A percentile compares a stretch with the other conserved stretches of the same genome.
phyloP scores from a whole-genome alignment of 2,329 filamentous ascomycete genomes.

The Venturia aucupariae region DNA sequence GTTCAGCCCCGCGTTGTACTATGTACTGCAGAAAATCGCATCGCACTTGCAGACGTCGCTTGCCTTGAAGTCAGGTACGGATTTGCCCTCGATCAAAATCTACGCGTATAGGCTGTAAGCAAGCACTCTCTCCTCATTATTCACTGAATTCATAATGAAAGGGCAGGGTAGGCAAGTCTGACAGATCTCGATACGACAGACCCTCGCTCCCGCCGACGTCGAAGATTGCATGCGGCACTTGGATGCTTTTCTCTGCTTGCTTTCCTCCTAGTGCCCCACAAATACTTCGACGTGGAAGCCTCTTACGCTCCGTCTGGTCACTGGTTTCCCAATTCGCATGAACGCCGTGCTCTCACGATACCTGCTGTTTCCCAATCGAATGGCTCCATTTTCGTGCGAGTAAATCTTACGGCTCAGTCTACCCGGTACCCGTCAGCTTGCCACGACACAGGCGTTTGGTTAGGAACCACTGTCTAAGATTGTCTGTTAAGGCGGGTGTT shows the following conservation, averaged over 20 bases:
- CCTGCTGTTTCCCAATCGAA: background rate
- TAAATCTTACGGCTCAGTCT: background rate
- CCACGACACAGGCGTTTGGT: background rate
- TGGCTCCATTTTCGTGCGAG: background rate
- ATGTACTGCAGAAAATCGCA: background rate
- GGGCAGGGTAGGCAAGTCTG: background rate
- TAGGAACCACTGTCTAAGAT: background rate
- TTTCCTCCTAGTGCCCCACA: constrained; percentile 4
- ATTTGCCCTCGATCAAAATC: background rate
- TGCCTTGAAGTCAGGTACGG: constrained; percentile 6
- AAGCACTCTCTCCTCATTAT: too few species aligned
- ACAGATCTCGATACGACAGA: background rate
- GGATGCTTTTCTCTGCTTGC: background rate
- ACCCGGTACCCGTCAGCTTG: background rate
- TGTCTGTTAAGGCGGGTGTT: background rate
- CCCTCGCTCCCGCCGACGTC: background rate
- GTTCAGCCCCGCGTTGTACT: background rate
- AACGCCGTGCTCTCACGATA: background rate
- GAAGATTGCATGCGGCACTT: background rate
- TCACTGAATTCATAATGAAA: background rate
- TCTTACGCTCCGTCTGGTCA: background rate
- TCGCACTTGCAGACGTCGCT: background rate
- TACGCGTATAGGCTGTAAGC: background rate
- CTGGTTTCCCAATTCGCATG: background rate
- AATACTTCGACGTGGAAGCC: background rate